These are phyloP conservation scores for Phytopythium aichiense DNA, from an alignment of 352 stramenopile genomes.

Conservation along the genomic window DNA sequence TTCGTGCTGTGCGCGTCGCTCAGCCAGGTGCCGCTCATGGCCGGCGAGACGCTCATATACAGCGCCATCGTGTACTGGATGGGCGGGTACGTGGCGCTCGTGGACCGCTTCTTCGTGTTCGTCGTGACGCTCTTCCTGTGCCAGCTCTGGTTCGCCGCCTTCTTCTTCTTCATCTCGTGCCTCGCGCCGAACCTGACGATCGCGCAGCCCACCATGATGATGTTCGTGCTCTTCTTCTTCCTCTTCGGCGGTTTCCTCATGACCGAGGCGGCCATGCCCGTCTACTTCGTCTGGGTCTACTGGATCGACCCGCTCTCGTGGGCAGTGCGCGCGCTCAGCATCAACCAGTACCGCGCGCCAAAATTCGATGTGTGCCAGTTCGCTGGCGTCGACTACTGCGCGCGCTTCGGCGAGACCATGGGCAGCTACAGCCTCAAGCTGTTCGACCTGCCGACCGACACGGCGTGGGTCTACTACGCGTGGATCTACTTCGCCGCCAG, in stretches of 20 bases:
- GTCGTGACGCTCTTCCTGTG: slow-evolving; percentile 60
- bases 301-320: slow-evolving; percentile 73
- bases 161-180: slow-evolving; percentile 63
- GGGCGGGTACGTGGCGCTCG: slow-evolving; percentile 59
- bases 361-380: slow-evolving; percentile 45
- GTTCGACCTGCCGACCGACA: slow-evolving; percentile 46
- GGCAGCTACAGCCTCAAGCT: slow-evolving; percentile 44
- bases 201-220: slow-evolving; percentile 54
- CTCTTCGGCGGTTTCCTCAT: slow-evolving; percentile 67
- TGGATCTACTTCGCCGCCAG: slow-evolving; percentile 48
- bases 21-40: slow-evolving; percentile 43
- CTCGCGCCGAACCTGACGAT: slow-evolving; percentile 40
- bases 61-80: slow-evolving; percentile 90
- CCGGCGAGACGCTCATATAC: slow-evolving; percentile 81
- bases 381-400: slow-evolving; percentile 49
- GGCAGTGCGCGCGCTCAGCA: slow-evolving; percentile 49
- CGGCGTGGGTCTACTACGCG: slow-evolving; percentile 48
- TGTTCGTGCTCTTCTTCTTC: slow-evolving; percentile 60
- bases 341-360: slow-evolving; percentile 60
- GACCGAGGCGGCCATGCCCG: slow-evolving; percentile 47
- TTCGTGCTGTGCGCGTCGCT: slow-evolving; percentile 70
- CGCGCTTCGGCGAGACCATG: slow-evolving; percentile 23
- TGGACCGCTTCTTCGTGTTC: slow-evolving; percentile 52
- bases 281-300: slow-evolving; percentile 75
- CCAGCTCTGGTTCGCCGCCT: slow-evolving; percentile 63